Evolutionary conservation across 768 basidiomycete genomes (phyloP), one percentile per base, ranked within the genome.

Genomic region (Glaciozyma antarctica): DNA sequence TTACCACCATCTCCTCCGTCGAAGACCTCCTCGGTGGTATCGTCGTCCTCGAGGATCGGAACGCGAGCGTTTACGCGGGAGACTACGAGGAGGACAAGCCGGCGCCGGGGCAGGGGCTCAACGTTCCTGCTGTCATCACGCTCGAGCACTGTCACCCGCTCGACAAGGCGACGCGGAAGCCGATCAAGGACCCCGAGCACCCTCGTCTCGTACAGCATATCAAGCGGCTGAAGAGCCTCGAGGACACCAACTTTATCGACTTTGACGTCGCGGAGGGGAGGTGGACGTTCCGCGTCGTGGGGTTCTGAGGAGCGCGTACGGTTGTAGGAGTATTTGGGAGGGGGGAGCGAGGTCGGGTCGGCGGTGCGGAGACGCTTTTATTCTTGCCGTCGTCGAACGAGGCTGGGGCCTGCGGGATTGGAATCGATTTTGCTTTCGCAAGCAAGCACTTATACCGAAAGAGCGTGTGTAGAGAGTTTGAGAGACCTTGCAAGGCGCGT

Each of bases 31-130:
- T 91, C 7, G 94, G 92, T n/a, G 84, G 86, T 63, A 82, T 91
- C 64, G 83, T 98, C 30, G 81, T 86, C 54, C 93, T 99, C 75
- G 86, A 88, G 65, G 86, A 90, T 75, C 88, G 88, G 80, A 90
- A 93, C 75, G 88, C 90, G 73, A 87, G 84, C 56, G 92, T 98
- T 45, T 98, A 99, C 76, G 90, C 91, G 1, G 92, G 94, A 66
- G 84, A 84, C 64, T 86, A 87, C 59, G 86, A 88, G n/a, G 83
- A 82, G 54, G 85, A 88, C 72, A 93, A 93, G 77, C 90, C 90
- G 0, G 81, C 84, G 15, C 82, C 85, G 26, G 90, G 92, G 21
- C 80, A 84, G 26, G 95, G 95, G 45, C 80, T 99, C 62, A 98
- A 98, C 74, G 91, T 93, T 28, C 85, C 82, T 38, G 90, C 93